Evolutionary conservation across 805 yeast genomes (phyloP), one percentile per base, ranked within the genome.

Genomic region (Ogataea parapolymorpha): DNA sequence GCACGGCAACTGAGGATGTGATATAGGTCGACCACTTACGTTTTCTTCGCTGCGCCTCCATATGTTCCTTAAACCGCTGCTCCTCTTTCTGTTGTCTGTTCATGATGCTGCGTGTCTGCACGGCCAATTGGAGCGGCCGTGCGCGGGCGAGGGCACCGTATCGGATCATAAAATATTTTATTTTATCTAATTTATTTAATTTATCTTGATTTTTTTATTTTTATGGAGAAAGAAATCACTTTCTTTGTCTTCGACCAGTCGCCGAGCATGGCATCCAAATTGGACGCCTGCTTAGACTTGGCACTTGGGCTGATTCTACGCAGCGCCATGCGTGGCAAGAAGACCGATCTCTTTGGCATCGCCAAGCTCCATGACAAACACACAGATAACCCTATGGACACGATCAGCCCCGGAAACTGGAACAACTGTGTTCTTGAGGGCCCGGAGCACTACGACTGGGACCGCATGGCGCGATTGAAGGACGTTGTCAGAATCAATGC

Each of bases 181-280:
- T 12, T 35, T 18, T 32, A 18, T 17, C 20, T 26, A 17, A 8
- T 24, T 14, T 24, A 26, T n/a, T 17, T 33, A 15, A 11, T 33
- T 33, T 10, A 14, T 24, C 26, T 26, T 16, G 7, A 4, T 18
- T 18, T 6, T 11, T 14, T 17, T 14, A 39, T 39, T 11, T 14
- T 17, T 14, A 39, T 39, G 42, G 56, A 53, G 11, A 55, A 53
- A 27, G 60, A 58, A 26, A 33, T 37, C 11, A 49, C 59, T 5
- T 53, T 44, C 16, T 77, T 72, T 48, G 64, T 79, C 8, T 66
- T 77, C 12, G 86, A 80, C 54, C 60, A 71, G 11, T 68, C 75
- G 9, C 63, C 66, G 54, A 48, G 72, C 48, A 54, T 71, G 79
- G 56, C 71, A 61, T 27, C 62, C 48, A 57, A 68, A 56, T 49